A percentile compares a stretch with the other conserved stretches of the same genome.
phyloP scores from a whole-genome alignment of 768 basidiomycete species.

The Termitomyces sp. region DNA sequence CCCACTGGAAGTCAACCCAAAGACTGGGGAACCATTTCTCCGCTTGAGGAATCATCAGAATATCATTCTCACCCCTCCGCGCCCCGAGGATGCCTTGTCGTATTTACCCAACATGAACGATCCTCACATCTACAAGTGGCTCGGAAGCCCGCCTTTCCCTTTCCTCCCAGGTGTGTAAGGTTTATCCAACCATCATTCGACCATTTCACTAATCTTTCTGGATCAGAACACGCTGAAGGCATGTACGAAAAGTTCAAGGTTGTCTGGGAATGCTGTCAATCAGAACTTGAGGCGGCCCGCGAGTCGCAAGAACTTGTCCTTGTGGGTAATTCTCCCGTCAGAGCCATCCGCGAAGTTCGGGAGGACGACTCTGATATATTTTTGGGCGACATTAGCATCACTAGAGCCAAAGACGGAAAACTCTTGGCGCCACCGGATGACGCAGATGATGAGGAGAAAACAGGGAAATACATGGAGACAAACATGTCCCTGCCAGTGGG shows the following conservation, averaged over 20 bases:
- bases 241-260: conserved; percentile 26
- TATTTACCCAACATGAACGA: conserved; percentile 46
- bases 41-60: conserved; percentile 46
- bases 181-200: not conserved
- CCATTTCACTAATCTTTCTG: not conserved
- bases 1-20: conserved; percentile 29
- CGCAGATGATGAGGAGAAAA: conserved; percentile 35
- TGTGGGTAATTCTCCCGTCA: conserved; percentile 47
- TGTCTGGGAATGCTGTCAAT: conserved; percentile 26
- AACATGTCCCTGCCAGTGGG: conserved; percentile 42
- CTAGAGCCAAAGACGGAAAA: conserved; percentile 25
- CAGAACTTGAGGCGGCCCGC: conserved; percentile 28
- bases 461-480: conserved; percentile 29
- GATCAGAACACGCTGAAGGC: conserved; percentile 31
- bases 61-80: conserved; percentile 61
- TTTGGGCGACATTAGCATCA: conserved; percentile 44
- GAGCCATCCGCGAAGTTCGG: conserved; percentile 49
- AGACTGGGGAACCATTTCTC: conserved; percentile 42
- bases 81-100: conserved; percentile 22
- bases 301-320: conserved; percentile 23
- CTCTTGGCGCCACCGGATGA: conserved; percentile 6
- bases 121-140: conserved; percentile 37
- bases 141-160: conserved; percentile 50
- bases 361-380: conserved; percentile 56
- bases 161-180: conserved; percentile 36